phyloP scores from a whole-genome alignment of 2,329 filamentous ascomycete species.

The Leptographium galeiforme region DNA sequence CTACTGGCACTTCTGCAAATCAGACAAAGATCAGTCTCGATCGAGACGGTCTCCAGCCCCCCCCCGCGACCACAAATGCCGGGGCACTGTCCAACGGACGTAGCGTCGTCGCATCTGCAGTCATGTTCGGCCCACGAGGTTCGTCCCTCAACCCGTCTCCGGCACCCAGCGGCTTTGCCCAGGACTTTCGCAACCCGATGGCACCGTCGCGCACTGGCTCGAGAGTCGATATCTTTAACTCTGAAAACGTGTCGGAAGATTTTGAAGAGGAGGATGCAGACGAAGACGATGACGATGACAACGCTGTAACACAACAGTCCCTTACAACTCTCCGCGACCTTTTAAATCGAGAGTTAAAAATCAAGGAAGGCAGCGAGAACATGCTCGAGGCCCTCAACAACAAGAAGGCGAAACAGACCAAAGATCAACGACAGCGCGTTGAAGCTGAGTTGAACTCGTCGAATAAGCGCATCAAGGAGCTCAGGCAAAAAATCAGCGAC shows the following conservation, averaged over 20 bases:
- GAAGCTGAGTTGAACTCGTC: slow-evolving; percentile 85
- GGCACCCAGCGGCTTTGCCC: slow-evolving; percentile 75
- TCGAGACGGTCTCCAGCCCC: slow-evolving; percentile 36
- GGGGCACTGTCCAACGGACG: slow-evolving; percentile 18
- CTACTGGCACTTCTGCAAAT: slow-evolving; percentile 22
- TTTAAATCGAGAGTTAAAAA: slow-evolving; percentile 92
- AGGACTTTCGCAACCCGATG: slow-evolving; percentile 65
- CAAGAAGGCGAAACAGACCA: slow-evolving; percentile 92
- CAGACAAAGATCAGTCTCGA: slow-evolving; percentile 35
- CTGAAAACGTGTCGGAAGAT: slow-evolving; percentile 43
- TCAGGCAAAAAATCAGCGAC: slow-evolving; percentile 47
- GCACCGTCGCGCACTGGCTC: slow-evolving; percentile 51
- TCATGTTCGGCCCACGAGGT: slow-evolving; percentile 53
- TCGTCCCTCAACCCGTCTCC: slow-evolving; percentile 58
- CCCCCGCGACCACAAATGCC: slow-evolving; percentile 25
- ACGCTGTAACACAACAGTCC: slow-evolving; percentile 49
- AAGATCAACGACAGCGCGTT: slow-evolving; percentile 65
- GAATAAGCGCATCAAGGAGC: slow-evolving; percentile 55
- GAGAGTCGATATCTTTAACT: slow-evolving; percentile 34
- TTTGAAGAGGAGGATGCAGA: background rate
- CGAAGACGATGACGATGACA: slow-evolving; percentile 13
- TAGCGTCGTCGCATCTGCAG: slow-evolving; percentile 36
- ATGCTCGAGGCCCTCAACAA: slow-evolving; percentile 87
- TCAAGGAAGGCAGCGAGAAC: slow-evolving; percentile 95
- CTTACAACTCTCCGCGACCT: slow-evolving; percentile 67